These are phyloP conservation scores for Diplodia sapinea DNA, from an alignment of 2,329 filamentous ascomycete genomes.

Conservation along the genomic window DNA sequence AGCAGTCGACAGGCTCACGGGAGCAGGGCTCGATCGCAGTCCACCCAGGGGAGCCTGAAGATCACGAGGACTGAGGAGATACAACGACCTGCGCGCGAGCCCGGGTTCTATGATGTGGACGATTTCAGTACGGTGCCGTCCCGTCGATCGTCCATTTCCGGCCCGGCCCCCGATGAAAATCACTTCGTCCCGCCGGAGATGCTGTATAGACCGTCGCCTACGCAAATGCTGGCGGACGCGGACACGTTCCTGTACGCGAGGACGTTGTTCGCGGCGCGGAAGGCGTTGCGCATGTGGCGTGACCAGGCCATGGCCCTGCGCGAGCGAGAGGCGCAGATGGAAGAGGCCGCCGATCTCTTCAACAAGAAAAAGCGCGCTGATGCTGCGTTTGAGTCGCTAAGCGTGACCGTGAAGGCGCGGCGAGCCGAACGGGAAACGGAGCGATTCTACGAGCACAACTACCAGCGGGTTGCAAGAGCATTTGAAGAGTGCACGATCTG, in stretches of 20 bases:
- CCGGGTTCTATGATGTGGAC: constrained; percentile 25
- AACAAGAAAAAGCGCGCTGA: constrained; percentile 30
- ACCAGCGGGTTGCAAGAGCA: constrained; percentile 66
- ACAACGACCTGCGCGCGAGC: constrained; percentile 6
- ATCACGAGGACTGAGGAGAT: constrained; percentile 38
- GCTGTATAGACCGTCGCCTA: constrained; percentile 57
- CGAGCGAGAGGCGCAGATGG: constrained; percentile 39
- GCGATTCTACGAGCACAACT: constrained; percentile 60
- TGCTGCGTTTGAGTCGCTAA: constrained; percentile 31
- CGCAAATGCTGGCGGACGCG: constrained; percentile 58
- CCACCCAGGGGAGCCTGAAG: constrained; percentile 45
- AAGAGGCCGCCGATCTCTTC: constrained; percentile 34
- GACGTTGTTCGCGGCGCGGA: constrained; percentile 47
- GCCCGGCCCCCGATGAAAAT: constrained; percentile 20
- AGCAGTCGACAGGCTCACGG: constrained; percentile 32
- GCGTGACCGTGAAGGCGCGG: constrained; percentile 11
- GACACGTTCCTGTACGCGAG: constrained; percentile 47
- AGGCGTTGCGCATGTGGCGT: constrained; percentile 51
- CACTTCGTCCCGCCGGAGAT: constrained; percentile 41
- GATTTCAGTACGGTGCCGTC: constrained; percentile 12
- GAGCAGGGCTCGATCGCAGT: constrained; percentile 40
- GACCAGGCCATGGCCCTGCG: constrained; percentile 43
- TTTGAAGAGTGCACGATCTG: constrained; percentile 69
- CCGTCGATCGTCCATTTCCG: constrained; percentile 22
- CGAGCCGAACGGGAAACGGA: constrained; percentile 21